A percentile compares a stretch with the other conserved stretches of the same genome.
phyloP scores from a whole-genome alignment of 305 asterid genomes.

The Ilex paraguariensis region DNA sequence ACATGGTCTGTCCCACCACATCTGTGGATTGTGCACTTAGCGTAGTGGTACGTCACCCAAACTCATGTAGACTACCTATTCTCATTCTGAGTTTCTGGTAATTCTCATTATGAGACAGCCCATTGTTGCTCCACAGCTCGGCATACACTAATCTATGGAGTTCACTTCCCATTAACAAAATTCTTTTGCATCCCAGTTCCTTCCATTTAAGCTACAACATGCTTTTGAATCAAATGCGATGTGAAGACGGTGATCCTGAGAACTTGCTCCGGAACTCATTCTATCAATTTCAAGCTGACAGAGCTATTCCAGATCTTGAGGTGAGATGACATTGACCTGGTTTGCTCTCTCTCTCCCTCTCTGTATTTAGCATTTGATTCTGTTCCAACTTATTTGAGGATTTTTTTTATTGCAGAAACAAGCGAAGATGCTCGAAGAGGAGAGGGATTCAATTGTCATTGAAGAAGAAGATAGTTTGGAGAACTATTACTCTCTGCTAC shows the following conservation, averaged over 20 bases:
- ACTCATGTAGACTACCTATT: no score
- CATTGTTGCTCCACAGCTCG: no score
- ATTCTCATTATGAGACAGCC: no score
- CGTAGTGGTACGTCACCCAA: no score
- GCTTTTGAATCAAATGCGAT: conserved; percentile 93
- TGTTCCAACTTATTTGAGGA: no score
- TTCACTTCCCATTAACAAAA: conserved; percentile 1
- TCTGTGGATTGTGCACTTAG: no score
- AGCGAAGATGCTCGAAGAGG: conserved; percentile 66
- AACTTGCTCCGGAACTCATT: conserved; percentile 91
- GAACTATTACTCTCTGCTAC: conserved; percentile 73
- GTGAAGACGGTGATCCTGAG: conserved; percentile 95
- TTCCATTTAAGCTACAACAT: conserved; percentile 94
- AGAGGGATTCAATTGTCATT: conserved; percentile 79
- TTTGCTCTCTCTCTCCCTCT: neutral
- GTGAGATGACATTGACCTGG: conserved; percentile 31
- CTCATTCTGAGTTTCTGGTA: no score
- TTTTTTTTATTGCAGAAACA: conserved; percentile 53
- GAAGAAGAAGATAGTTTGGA: conserved; percentile 93
- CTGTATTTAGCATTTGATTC: neutral
- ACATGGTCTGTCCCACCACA: no score
- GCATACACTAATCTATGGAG: no score
- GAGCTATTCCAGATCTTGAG: conserved; percentile 91
- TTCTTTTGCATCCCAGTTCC: conserved; percentile 60
- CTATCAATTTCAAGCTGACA: conserved; percentile 95